Conservation (phyloP, 352 stramenopile species). For the Globisporangium splendens region DNA sequence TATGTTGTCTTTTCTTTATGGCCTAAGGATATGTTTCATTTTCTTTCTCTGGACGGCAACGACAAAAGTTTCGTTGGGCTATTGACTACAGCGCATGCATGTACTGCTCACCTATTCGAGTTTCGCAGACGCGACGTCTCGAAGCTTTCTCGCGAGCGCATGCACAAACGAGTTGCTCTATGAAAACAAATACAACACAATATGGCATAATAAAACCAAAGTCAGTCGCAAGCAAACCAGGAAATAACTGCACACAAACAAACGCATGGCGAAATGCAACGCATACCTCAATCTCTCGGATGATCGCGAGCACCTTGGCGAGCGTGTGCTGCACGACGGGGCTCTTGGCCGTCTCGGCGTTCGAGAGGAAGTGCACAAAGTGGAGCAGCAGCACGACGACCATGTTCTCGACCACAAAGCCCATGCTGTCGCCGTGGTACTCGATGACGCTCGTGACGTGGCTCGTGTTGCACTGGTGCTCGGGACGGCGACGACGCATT, state of each 20-base stretch:
- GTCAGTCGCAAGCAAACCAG: constrained; percentile 3
- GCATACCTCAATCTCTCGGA: constrained; percentile 65
- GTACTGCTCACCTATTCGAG: neutral
- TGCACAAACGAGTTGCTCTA: constrained; percentile 71
- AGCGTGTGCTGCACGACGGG: constrained; percentile 48
- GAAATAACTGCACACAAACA: neutral
- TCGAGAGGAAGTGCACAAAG: constrained; percentile 56
- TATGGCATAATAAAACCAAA: constrained; percentile 7
- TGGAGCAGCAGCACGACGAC: constrained; percentile 65
- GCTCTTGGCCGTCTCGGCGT: constrained; percentile 24
- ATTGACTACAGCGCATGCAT: neutral
- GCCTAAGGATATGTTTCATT: no score
- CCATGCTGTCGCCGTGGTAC: constrained; percentile 71
- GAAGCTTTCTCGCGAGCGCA: constrained; percentile 59
- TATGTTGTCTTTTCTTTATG: no score
- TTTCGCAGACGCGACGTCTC: constrained; percentile 39
- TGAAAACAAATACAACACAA: constrained; percentile 6
- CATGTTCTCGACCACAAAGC: constrained; percentile 80
- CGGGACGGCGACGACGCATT: constrained; percentile 15
- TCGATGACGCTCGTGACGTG: constrained; percentile 58
- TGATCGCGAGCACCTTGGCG: constrained; percentile 62
- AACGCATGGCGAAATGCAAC: constrained; percentile 3
- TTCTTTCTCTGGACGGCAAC: no score
- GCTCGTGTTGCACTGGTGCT: constrained; percentile 35
- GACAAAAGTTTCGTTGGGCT: neutral